Evolutionary conservation across 495 filamentous ascomycete species (phyloP).

Genomic region (Trichoderma asperelloides): DNA sequence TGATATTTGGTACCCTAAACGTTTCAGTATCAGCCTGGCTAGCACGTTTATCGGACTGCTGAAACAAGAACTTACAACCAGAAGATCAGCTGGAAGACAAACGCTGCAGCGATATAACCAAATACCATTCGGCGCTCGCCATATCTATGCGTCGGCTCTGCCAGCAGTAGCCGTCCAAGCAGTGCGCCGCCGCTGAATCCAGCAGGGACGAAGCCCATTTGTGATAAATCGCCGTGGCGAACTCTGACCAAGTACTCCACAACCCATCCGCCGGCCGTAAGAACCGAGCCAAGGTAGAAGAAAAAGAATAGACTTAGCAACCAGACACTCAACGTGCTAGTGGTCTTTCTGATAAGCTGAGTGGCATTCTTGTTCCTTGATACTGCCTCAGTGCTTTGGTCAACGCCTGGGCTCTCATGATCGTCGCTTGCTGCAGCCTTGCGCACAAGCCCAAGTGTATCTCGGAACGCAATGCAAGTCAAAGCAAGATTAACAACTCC

Average conservation of each 20-base stretch:
- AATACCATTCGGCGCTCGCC: constrained; percentile 44
- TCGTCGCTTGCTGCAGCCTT: constrained; percentile 5
- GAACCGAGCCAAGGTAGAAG: constrained; percentile 35
- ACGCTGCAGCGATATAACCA: constrained; percentile 41
- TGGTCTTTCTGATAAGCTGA: constrained; percentile 21
- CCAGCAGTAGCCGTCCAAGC: constrained; percentile 40
- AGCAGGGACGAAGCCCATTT: constrained; percentile 60
- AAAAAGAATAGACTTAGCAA: constrained; percentile 43
- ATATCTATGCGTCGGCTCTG: constrained; percentile 44
- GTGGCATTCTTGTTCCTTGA: constrained; percentile 17
- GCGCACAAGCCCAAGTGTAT: constrained; percentile 18
- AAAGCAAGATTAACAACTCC: constrained; percentile 30
- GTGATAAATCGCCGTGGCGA: constrained; percentile 49
- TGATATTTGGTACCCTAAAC: constrained; percentile 53
- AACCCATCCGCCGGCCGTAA: constrained; percentile 39
- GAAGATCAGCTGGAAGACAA: constrained; percentile 51
- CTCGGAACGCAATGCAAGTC: constrained; percentile 27
- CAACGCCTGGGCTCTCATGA: not conserved
- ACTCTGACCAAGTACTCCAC: constrained; percentile 62
- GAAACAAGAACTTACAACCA: constrained; percentile 38
- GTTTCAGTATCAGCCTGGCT: constrained; percentile 21
- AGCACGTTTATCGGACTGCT: too few species aligned
- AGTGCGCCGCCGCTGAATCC: constrained; percentile 60
- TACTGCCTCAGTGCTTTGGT: not conserved
- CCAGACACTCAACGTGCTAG: constrained; percentile 31